Percentiles rank a stretch among this genome's conserved stretches.
These are phyloP conservation scores for Mycena galericulata DNA, from an alignment of 768 basidiomycete genomes.

Conservation along the genomic window DNA sequence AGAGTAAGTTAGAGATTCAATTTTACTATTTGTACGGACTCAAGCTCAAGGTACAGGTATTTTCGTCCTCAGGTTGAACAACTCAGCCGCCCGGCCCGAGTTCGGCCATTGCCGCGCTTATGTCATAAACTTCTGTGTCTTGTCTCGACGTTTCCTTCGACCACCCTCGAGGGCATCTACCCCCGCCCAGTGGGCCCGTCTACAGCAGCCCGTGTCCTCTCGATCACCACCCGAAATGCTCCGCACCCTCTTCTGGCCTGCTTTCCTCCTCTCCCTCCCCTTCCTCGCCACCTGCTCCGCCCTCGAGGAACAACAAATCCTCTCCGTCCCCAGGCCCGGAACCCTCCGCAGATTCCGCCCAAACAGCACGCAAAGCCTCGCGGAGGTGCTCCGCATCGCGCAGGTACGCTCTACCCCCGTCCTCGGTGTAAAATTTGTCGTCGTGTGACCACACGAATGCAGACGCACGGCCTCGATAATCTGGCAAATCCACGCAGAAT, in stretches of 20 bases:
- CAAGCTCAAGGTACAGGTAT: no score
- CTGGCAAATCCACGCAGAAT: no score
- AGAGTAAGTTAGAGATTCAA: no score
- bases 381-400: conserved; percentile 6
- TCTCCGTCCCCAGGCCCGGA: conserved; percentile 12
- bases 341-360: conserved; percentile 16
- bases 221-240: neutral
- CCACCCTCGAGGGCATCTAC: no score
- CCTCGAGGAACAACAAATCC: conserved; percentile 14
- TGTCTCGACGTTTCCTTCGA: no score
- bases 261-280: neutral
- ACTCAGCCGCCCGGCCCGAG: no score
- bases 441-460: conserved; percentile 30
- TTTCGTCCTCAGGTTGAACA: no score
- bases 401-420: neutral
- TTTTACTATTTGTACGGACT: no score
- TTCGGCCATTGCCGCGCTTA: no score
- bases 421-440: conserved; percentile 1
- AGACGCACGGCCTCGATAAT: conserved; percentile 63
- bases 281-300: neutral
- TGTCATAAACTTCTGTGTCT: no score
- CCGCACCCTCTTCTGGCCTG: neutral
- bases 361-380: neutral
- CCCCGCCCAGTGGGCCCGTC: no score
- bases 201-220: no score